Base-by-base conservation (phyloP, 2,329 filamentous ascomycete genomes). In the Diplodia mutila region DNA sequence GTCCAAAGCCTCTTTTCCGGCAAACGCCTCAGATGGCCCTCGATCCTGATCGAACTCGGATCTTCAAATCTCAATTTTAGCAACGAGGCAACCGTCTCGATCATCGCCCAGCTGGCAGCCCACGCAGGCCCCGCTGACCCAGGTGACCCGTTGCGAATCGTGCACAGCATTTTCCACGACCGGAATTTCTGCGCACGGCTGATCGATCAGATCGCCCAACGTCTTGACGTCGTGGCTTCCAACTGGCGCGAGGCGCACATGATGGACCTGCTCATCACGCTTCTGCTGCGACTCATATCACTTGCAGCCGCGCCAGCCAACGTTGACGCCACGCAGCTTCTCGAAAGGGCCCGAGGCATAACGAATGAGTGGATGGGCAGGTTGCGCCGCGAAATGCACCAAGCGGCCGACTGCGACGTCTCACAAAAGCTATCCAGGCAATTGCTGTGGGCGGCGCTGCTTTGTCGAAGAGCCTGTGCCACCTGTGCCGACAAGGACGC, bases 221-320 rank as follows among this genome's bases (percentile, higher is more conserved):
- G 82, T 1, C 67, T 91, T 0, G 72, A 78, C 0, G 72, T 74
- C 0, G 83, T 91, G 8, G 73, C 75, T 0, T 74, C 78, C 0
- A 91, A 87, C 53, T 90, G 87, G 85, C 81, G 87, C 0, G 89
- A 91, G 69, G 79, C 77, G 0, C 75, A 85, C 63, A 81, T 82
- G 16, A 89, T 91, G 87, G 83, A 87, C 6, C 80, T 84, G 0
- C 65, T 90, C 1, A 80, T 90, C 6, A 85, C 81, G 0, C 70
- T 91, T 0, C 71, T 79, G 0, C 72, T 87, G 1, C 82, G 85
- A 1, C 25, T 81, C 0, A 71, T 70, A 18, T 73, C 71, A 75
- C 0, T 81, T 72, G 71, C 72, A 6, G 66, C 71, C 9, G n/a
- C 48, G 0, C 18, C 59, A 2, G 8, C 42, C 12, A 52, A 25